Percentiles rank a stretch among this genome's conserved stretches.
phyloP scores from a whole-genome alignment of 2,329 filamentous ascomycete species.

The Colletotrichum simmondsii region DNA sequence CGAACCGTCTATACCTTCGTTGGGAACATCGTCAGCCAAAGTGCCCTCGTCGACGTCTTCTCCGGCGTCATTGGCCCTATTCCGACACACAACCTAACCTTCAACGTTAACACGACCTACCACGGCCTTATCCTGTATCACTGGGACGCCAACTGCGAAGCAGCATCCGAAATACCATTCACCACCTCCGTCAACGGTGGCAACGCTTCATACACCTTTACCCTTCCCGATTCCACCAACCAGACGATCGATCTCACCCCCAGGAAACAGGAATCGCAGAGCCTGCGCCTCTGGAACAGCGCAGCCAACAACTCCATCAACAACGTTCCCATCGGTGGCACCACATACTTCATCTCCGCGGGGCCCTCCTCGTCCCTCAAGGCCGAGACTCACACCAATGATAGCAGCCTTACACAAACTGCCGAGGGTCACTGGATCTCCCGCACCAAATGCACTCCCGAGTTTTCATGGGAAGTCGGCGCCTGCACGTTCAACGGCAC shows the following conservation, averaged over 20 bases:
- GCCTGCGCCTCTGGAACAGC: slow-evolving; percentile 7
- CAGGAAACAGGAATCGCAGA: background rate
- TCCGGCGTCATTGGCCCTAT: slow-evolving; percentile 14
- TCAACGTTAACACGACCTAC: slow-evolving; percentile 15
- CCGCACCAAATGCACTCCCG: slow-evolving; percentile 5
- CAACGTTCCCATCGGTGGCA: background rate
- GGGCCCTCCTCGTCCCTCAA: background rate
- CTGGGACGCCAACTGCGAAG: slow-evolving; percentile 22
- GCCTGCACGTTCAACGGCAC: slow-evolving; percentile 16
- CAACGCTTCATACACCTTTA: slow-evolving; percentile 5
- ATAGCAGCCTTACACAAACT: background rate
- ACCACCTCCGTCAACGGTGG: background rate
- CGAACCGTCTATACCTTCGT: slow-evolving; percentile 10
- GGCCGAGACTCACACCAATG: background rate
- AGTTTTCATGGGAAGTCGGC: slow-evolving; percentile 7
- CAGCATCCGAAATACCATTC: background rate
- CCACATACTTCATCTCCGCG: slow-evolving; percentile 13
- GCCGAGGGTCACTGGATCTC: slow-evolving; percentile 19
- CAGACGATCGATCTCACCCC: background rate
- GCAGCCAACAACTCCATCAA: background rate
- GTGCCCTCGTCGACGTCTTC: slow-evolving; percentile 15
- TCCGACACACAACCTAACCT: slow-evolving; percentile 17
- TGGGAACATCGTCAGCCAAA: slow-evolving; percentile 19
- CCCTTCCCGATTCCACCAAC: slow-evolving; percentile 3
- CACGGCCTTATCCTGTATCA: background rate